phyloP scores from a whole-genome alignment of 495 filamentous ascomycete genomes.

The Penicillium chermesinum region DNA sequence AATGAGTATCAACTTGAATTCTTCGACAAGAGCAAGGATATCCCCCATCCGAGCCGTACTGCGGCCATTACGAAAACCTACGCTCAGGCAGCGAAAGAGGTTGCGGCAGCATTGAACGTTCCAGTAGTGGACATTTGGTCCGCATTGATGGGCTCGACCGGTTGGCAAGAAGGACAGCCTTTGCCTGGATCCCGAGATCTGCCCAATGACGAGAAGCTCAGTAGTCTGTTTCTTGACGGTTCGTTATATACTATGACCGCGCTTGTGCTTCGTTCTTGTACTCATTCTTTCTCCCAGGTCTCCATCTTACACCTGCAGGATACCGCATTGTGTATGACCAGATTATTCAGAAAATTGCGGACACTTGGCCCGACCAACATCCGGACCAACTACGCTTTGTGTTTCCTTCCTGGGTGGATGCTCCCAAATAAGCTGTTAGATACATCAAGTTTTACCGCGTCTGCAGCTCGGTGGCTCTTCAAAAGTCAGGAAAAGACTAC shows the following conservation, averaged over 20 bases:
- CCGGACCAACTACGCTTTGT: constrained; percentile 49
- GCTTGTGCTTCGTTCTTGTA: background rate
- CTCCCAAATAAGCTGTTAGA: constrained; percentile 31
- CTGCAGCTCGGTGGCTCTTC: no score
- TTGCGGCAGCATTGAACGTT: constrained; percentile 58
- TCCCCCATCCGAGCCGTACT: constrained; percentile 48
- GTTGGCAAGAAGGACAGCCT: constrained; percentile 55
- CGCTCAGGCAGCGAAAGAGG: constrained; percentile 60
- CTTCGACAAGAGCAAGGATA: constrained; percentile 21
- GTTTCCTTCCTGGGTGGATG: constrained; percentile 49
- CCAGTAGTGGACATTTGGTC: constrained; percentile 72
- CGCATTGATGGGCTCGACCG: constrained; percentile 59
- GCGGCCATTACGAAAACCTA: constrained; percentile 63
- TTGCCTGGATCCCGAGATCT: constrained; percentile 50
- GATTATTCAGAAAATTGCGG: constrained; percentile 47
- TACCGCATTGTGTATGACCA: constrained; percentile 56
- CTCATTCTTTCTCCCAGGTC: constrained; percentile 36
- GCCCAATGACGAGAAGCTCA: constrained; percentile 44
- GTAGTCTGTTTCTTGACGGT: constrained; percentile 58
- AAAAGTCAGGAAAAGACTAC: no score
- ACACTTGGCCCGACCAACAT: constrained; percentile 55
- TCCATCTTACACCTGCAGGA: constrained; percentile 59
- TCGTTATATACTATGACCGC: background rate
- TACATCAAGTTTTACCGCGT: no score
- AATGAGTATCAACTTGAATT: constrained; percentile 64